Conservation (phyloP, 148 eudicot genomes). For the Camellia granthamiana region DNA sequence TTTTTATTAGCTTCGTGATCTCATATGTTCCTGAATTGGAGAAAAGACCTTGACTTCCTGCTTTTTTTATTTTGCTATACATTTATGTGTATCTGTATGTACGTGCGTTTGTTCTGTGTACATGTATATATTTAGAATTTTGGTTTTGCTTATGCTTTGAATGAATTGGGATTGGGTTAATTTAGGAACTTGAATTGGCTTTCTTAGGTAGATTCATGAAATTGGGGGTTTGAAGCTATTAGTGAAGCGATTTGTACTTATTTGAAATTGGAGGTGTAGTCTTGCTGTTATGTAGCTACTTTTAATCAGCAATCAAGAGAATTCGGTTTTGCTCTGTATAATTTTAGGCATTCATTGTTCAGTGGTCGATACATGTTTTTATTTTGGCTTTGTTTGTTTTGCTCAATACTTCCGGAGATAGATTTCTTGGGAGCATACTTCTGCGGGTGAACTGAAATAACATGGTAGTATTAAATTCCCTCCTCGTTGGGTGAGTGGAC, state of each 20-base stretch:
- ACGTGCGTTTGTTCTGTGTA: not conserved
- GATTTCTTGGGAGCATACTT: not conserved
- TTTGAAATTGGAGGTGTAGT: not conserved
- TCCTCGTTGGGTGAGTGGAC: not conserved
- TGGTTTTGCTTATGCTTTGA: not conserved
- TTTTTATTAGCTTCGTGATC: not conserved
- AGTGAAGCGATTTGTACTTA: not conserved
- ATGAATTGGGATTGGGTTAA: not conserved
- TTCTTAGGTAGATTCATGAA: not conserved
- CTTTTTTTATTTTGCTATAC: not conserved
- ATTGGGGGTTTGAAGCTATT: not conserved
- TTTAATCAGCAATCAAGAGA: not conserved
- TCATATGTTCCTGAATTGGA: not conserved
- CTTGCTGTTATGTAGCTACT: not conserved
- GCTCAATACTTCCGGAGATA: not conserved
- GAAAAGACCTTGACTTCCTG: not conserved
- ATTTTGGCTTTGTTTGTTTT: not conserved
- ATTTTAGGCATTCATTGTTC: not conserved
- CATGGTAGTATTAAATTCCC: not conserved
- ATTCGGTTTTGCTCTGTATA: not conserved
- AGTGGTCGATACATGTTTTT: not conserved
- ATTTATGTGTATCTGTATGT: not conserved
- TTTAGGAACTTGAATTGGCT: not conserved
- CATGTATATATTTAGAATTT: not conserved
- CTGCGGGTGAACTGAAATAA: not conserved